These are phyloP conservation scores for Vigna angularis DNA, from an alignment of 306 rosid species.

Conservation along the genomic window DNA sequence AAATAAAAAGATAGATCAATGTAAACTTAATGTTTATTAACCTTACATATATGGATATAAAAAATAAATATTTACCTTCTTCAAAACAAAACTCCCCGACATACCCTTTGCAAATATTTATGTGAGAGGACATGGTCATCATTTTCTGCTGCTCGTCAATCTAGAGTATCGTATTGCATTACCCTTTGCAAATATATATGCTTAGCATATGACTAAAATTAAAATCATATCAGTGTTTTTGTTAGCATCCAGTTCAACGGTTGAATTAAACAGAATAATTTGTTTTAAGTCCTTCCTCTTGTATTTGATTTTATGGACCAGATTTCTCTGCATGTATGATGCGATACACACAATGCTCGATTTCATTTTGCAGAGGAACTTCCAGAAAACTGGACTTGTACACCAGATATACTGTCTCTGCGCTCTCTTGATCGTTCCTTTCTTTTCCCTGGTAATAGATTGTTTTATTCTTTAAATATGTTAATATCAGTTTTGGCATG, in stretches of 20 bases:
- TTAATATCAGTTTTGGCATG: conserved; percentile 41
- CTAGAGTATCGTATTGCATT: conserved; percentile 17
- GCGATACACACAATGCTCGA: conserved; percentile 40
- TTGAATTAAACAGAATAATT: conserved; percentile 17
- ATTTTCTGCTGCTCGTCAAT: conserved; percentile 5
- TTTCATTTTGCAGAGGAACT: conserved; percentile 73
- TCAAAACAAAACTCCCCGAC: too few species aligned
- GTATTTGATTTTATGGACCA: conserved; percentile 18
- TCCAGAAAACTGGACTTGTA: conserved; percentile 78
- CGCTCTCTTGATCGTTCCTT: conserved; percentile 76
- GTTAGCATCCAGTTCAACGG: conserved; percentile 17
- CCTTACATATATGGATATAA: background rate
- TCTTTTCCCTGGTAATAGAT: conserved; percentile 85
- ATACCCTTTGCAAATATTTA: too few species aligned
- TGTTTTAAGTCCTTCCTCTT: conserved; percentile 29
- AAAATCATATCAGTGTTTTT: conserved; percentile 23
- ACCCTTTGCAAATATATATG: background rate
- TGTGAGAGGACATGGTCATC: too few species aligned
- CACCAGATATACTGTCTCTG: conserved; percentile 75
- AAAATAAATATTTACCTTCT: background rate
- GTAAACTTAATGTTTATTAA: background rate
- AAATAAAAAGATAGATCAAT: background rate
- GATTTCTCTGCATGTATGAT: conserved; percentile 35
- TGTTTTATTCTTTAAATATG: conserved; percentile 41
- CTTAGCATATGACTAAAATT: conserved; percentile 15